Evolutionary conservation across 2,329 filamentous ascomycete genomes (phyloP), one percentile per base, ranked within the genome.

Genomic region (Colletotrichum navitas): DNA sequence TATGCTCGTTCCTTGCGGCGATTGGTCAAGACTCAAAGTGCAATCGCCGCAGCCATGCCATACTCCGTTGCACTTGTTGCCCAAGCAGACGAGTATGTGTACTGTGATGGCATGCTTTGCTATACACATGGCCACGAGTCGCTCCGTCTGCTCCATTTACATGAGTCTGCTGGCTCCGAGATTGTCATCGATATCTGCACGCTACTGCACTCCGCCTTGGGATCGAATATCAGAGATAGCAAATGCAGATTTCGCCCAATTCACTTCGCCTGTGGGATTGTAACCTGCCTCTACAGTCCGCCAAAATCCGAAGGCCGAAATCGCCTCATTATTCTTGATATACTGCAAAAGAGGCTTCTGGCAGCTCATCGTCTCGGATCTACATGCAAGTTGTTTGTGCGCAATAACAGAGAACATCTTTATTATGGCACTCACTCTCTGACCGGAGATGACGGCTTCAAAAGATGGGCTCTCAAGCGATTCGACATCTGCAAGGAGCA

Each of bases 401-500:
- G 92, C 12, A 92, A 93, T 73, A 89, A 89, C 70, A 76, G 79
- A 1, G 76, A 84, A 1, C 90, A 88, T 77, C 83, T 94, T 3
- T 92, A 91, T 76, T 92, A 89, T 74, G 92, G 91, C 5, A 91
- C 89, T 0, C 88, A 90, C 78, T 90, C 87, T 0, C 85, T 85
- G 8, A 77, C 82, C 4, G 86, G 84, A 6, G 79, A 81, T 2
- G 86, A 90, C 75, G 89, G 87, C 0, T 85, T 87, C 73, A 86
- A 85, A 41, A 87, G 89, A 77, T 94, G 93, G 93, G 80, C 85
- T 0, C 81, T 94, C 41, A 81, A 84, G 39, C 87, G 87, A 3
- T 87, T 87, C 72, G 78, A 87, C 72, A 79, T 92, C 45, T 63
- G 72, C 11, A 79, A 77, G 1, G 72, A 77, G 2, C 77, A 77